Percentiles rank a stretch among this genome's conserved stretches.
These are phyloP conservation scores for Eutrema japonicum DNA, from an alignment of 345 rosid genomes.

Conservation along the genomic window DNA sequence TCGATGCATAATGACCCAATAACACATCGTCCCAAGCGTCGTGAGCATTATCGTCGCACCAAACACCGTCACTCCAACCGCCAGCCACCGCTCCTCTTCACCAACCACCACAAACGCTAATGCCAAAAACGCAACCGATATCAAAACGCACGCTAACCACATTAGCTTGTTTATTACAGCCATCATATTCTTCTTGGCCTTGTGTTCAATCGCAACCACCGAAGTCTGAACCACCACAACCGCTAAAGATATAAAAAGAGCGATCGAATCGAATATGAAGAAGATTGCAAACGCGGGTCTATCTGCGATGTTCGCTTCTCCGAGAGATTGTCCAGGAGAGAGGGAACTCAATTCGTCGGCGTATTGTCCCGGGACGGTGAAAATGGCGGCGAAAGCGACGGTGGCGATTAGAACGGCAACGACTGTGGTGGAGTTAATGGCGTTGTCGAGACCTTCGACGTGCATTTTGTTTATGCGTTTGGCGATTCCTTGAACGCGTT, in stretches of 20 bases:
- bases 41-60: constrained; percentile 83
- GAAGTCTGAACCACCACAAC: constrained; percentile 97
- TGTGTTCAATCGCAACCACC: constrained; percentile 87
- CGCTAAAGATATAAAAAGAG: constrained; percentile 91
- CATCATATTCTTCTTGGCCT: constrained; percentile 97
- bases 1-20: constrained; percentile 85
- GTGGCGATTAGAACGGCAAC: constrained; percentile 96
- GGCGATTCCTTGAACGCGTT: constrained; percentile 83
- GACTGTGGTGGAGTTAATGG: constrained; percentile 90
- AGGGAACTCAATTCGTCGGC: constrained; percentile 53
- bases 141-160: constrained; percentile 93
- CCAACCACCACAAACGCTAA: constrained; percentile 88
- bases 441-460: constrained; percentile 87
- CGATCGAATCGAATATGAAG: constrained; percentile 79
- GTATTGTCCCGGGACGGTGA: constrained; percentile 90
- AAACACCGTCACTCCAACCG: constrained; percentile 74
- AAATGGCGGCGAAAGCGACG: constrained; percentile 92
- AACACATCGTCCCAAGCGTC: constrained; percentile 92
- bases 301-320: constrained; percentile 81
- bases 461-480: constrained; percentile 91
- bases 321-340: constrained; percentile 55
- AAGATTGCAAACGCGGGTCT: constrained; percentile 71
- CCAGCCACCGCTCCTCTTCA: constrained; percentile 69
- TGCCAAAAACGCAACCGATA: constrained; percentile 78
- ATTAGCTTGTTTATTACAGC: constrained; percentile 85